Evolutionary conservation across 176 grass and related monocot species (phyloP).

Genomic region (Oryza meridionalis): DNA sequence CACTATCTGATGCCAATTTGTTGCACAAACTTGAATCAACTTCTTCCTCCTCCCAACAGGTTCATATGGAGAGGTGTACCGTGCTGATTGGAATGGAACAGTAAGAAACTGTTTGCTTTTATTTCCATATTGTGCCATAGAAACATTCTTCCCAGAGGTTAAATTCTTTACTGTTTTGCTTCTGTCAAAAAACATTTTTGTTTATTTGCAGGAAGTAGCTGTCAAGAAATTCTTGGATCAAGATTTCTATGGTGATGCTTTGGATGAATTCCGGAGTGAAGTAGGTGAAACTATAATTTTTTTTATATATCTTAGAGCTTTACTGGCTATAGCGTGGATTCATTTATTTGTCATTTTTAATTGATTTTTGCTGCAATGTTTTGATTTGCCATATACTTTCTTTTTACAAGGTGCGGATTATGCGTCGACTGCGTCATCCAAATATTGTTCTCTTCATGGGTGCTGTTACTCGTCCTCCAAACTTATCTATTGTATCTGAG

Average conservation of each 20-base stretch:
- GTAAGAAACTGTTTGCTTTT: slow-evolving; percentile 57
- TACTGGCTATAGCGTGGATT: background rate
- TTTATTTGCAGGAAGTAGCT: slow-evolving; percentile 93
- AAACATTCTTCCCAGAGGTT: slow-evolving; percentile 9
- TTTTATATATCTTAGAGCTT: slow-evolving; percentile 32
- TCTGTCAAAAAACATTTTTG: slow-evolving; percentile 13
- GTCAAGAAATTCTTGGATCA: slow-evolving; percentile 99
- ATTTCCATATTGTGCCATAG: slow-evolving; percentile 33
- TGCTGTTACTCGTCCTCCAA: slow-evolving; percentile 96
- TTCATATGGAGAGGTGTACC: slow-evolving; percentile 99
- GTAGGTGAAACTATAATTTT: slow-evolving; percentile 67
- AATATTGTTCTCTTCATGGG: slow-evolving; percentile 99
- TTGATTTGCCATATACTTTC: slow-evolving; percentile 39
- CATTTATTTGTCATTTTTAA: slow-evolving; percentile 34
- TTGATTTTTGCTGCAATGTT: slow-evolving; percentile 32
- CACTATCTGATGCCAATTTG: slow-evolving; percentile 7
- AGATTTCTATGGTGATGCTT: slow-evolving; percentile 97
- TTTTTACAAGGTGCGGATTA: slow-evolving; percentile 83
- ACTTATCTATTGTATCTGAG: slow-evolving; percentile 94
- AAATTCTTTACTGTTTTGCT: background rate
- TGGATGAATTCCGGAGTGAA: slow-evolving; percentile 98
- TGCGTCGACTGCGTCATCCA: slow-evolving; percentile 97
- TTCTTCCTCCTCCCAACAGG: slow-evolving; percentile 54
- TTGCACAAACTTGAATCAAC: slow-evolving; percentile 42
- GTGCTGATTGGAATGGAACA: slow-evolving; percentile 97